A percentile compares a stretch with the other conserved stretches of the same genome.
phyloP scores from a whole-genome alignment of 1,284 basidiomycete genomes.

The Anthracocystis walkeri region DNA sequence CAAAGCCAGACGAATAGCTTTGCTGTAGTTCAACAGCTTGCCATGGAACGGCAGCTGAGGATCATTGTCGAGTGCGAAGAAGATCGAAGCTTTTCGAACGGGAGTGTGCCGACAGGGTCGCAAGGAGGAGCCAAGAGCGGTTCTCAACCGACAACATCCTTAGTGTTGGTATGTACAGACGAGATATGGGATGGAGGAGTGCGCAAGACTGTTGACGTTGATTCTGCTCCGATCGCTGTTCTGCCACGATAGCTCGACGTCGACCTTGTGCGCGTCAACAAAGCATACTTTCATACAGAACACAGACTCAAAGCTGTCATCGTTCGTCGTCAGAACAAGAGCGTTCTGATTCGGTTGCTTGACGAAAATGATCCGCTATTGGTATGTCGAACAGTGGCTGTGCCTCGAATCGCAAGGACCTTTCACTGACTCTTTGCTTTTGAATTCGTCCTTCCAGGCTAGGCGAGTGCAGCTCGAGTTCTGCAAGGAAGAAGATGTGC shows the following conservation, averaged over 20 bases:
- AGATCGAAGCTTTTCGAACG: not conserved
- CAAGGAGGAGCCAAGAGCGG: not conserved
- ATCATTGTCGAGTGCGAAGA: constrained; percentile 28
- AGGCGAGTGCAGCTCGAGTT: constrained; percentile 37
- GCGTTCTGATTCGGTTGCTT: constrained; percentile 26
- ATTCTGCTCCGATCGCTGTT: not conserved
- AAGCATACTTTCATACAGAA: constrained; percentile 20
- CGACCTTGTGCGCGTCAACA: constrained; percentile 29
- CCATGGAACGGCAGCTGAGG: constrained; percentile 13
- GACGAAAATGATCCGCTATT: constrained; percentile 19
- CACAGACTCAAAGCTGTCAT: constrained; percentile 22
- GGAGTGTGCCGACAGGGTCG: not conserved
- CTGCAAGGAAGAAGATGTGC: constrained; percentile 22
- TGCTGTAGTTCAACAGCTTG: not conserved
- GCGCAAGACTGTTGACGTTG: not conserved
- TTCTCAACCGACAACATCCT: constrained; percentile 13
- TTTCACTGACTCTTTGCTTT: not conserved
- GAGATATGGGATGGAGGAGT: not conserved
- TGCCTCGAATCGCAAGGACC: not conserved
- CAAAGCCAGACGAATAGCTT: not conserved
- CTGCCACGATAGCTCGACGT: constrained; percentile 22
- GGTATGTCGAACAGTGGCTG: constrained; percentile 17
- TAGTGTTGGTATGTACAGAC: constrained; percentile 21
- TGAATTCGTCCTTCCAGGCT: constrained; percentile 1
- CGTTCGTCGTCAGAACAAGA: constrained; percentile 13